phyloP scores from a whole-genome alignment of 192 early-diverging fungal genomes.

The Linnemannia elongata region DNA sequence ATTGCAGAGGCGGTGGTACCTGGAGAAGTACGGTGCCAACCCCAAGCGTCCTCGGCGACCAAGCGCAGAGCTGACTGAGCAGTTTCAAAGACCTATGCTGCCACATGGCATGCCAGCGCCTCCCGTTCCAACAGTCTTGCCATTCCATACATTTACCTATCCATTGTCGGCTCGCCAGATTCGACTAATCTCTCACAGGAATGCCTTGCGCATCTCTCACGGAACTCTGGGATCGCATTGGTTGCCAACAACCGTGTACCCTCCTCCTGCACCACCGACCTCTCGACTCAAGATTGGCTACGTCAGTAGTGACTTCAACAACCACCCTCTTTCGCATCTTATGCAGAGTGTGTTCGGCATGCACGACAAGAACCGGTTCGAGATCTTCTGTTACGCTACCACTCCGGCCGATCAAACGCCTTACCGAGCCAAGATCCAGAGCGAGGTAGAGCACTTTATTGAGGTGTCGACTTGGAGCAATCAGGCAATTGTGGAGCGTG shows the following conservation, averaged over 20 bases:
- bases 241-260: constrained; percentile 73
- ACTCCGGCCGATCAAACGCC: constrained; percentile 82
- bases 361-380: constrained; percentile 82
- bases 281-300: constrained; percentile 88
- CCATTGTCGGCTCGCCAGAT: constrained; percentile 87
- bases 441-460: constrained; percentile 83
- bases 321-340: constrained; percentile 93
- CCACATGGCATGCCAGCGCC: constrained; percentile 64
- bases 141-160: constrained; percentile 97
- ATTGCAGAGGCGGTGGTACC: constrained; percentile 78
- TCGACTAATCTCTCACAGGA: constrained; percentile 87
- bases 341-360: constrained; percentile 97
- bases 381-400: constrained; percentile 88
- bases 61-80: constrained; percentile 13
- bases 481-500: constrained; percentile 81
- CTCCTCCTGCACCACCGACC: constrained; percentile 77
- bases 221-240: constrained; percentile 67
- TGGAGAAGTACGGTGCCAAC: constrained; percentile 60
- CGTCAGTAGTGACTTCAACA: constrained; percentile 93
- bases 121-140: constrained; percentile 86
- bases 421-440: constrained; percentile 83
- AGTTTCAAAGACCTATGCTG: constrained; percentile 51
- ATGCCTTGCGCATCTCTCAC: constrained; percentile 86
- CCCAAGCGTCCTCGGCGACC: constrained; percentile 14
- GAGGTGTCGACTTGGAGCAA: constrained; percentile 81